Evolutionary conservation across 768 basidiomycete species (phyloP).

Genomic region (Kondoa malvinella): DNA sequence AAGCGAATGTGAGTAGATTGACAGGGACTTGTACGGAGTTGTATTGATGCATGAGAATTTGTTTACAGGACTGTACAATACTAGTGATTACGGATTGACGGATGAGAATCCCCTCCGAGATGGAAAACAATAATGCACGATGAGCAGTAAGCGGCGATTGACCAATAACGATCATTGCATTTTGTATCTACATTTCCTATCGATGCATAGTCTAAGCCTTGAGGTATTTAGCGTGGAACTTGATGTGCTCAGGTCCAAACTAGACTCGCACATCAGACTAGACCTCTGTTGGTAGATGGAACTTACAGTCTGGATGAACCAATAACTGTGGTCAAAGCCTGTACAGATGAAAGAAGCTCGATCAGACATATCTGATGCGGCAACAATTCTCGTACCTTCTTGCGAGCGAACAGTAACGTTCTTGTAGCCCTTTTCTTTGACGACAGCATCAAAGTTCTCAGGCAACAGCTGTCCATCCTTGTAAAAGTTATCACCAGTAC

Average conservation of each 20-base stretch:
- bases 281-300: background rate
- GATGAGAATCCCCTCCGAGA: too few species aligned
- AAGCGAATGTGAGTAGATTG: too few species aligned
- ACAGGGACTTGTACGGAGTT: too few species aligned
- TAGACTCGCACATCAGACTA: background rate
- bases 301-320: constrained; percentile 20
- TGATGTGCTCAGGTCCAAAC: constrained; percentile 43
- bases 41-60: too few species aligned
- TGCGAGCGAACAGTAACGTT: constrained; percentile 47
- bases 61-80: too few species aligned
- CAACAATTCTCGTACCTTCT: constrained; percentile 35
- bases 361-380: background rate
- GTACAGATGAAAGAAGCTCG: background rate
- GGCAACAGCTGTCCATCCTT: constrained; percentile 75
- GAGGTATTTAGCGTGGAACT: constrained; percentile 76
- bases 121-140: too few species aligned
- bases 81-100: too few species aligned
- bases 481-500: constrained; percentile 52
- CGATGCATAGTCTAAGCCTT: constrained; percentile 48
- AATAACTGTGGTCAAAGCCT: constrained; percentile 28
- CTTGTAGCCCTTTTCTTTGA: constrained; percentile 53
- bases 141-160: too few species aligned
- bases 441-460: constrained; percentile 66
- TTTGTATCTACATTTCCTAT: too few species aligned
- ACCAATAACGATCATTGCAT: too few species aligned